These are phyloP conservation scores for Scheffersomyces cryptocercus DNA, from an alignment of 1,139 yeast species.

Conservation along the genomic window DNA sequence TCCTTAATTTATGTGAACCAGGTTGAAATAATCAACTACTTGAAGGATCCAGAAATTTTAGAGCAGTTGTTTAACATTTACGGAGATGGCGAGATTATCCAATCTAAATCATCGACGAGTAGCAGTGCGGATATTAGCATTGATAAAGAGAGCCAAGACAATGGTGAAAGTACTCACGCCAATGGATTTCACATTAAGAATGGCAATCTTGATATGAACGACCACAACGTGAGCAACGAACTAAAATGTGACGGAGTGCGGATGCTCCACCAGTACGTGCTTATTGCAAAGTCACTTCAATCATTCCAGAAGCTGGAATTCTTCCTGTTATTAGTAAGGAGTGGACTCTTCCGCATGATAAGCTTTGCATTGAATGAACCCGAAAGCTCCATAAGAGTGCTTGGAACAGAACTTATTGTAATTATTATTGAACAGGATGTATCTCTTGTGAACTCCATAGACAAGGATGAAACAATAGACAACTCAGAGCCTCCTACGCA, in stretches of 20 bases:
- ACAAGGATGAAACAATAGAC: constrained; percentile 37
- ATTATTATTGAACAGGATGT: constrained; percentile 86
- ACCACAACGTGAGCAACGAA: background rate
- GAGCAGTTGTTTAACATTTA: constrained; percentile 60
- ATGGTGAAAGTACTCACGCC: background rate
- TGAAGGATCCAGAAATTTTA: constrained; percentile 56
- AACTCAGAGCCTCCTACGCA: constrained; percentile 31
- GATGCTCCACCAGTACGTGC: constrained; percentile 77
- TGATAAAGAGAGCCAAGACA: background rate
- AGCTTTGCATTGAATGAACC: constrained; percentile 66
- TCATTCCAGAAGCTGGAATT: constrained; percentile 64
- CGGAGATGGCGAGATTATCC: constrained; percentile 13
- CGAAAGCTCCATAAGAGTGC: constrained; percentile 54
- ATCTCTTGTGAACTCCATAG: constrained; percentile 52
- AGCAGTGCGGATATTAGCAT: too few species aligned
- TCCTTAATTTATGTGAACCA: constrained; percentile 71
- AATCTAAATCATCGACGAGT: background rate
- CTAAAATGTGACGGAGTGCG: constrained; percentile 69
- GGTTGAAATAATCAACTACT: constrained; percentile 64
- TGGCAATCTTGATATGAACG: background rate
- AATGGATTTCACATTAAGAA: too few species aligned
- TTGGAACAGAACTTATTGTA: constrained; percentile 82
- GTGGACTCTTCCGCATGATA: constrained; percentile 71
- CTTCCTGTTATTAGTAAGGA: constrained; percentile 61
- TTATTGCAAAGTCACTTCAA: constrained; percentile 71